A percentile compares a stretch with the other conserved stretches of the same genome.
Conservation (phyloP, 139 green algal genomes). For the Chlorella ohadii region DNA sequence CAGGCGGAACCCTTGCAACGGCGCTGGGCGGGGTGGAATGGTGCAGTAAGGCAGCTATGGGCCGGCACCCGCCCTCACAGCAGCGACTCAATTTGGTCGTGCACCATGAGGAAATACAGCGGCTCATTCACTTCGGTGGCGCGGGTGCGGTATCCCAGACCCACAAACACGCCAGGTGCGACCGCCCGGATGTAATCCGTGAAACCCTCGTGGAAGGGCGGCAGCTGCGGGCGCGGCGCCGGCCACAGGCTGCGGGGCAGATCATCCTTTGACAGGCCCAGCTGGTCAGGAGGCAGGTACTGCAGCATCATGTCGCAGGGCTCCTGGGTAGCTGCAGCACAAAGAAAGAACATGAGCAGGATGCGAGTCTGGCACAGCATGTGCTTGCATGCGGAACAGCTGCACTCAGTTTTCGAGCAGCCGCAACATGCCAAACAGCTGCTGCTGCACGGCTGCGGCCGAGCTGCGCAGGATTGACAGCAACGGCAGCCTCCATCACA, state of each 20-base stretch:
- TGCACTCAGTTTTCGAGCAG: no score
- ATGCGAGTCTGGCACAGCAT: no score
- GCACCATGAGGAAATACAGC: constrained; percentile 31
- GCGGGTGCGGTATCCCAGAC: constrained; percentile 28
- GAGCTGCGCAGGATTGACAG: neutral
- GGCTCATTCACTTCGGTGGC: constrained; percentile 13
- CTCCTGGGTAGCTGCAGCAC: constrained; percentile 32
- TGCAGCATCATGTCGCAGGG: constrained; percentile 32
- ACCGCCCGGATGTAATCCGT: constrained; percentile 41
- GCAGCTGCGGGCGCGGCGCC: constrained; percentile 18
- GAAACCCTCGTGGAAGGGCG: constrained; percentile 38
- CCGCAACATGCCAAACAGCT: no score
- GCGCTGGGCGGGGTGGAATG: no score
- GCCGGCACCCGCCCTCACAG: neutral
- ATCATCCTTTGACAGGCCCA: constrained; percentile 24
- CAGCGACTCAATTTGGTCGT: neutral
- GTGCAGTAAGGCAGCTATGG: no score
- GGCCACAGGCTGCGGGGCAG: constrained; percentile 33
- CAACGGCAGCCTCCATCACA: neutral
- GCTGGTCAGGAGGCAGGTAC: constrained; percentile 19
- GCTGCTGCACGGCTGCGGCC: no score
- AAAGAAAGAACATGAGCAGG: no score
- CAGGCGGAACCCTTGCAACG: no score
- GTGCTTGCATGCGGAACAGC: no score
- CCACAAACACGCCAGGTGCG: constrained; percentile 41